Evolutionary conservation across 306 rosid genomes (phyloP).

Genomic region (Chamaecrista fasciculata): DNA sequence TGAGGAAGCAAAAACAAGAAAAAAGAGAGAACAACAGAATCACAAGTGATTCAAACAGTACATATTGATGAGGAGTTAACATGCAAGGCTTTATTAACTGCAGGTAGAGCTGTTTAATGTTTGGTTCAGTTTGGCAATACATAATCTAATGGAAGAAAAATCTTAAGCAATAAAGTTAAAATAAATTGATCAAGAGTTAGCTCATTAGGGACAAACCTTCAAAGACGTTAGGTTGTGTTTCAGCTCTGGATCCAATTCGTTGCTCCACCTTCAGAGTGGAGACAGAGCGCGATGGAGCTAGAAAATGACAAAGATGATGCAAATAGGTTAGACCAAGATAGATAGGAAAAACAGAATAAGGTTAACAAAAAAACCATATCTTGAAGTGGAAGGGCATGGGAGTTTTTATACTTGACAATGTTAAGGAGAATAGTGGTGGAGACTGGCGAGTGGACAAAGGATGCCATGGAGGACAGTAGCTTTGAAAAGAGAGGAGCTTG

Average conservation of each 20-base stretch:
- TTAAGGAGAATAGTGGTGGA: not conserved
- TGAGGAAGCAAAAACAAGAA: not conserved
- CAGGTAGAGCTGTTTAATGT: not conserved
- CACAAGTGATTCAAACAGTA: not conserved
- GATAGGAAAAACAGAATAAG: not conserved
- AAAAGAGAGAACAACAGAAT: too few species aligned
- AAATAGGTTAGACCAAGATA: not conserved
- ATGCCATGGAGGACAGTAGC: not conserved
- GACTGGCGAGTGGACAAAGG: not conserved
- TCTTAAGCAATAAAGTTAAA: not conserved
- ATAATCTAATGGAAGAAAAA: not conserved
- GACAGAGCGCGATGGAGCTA: slow-evolving; percentile 23
- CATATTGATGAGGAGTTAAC: not conserved
- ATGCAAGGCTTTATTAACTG: not conserved
- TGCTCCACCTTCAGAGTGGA: slow-evolving; percentile 9
- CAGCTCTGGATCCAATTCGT: slow-evolving; percentile 6
- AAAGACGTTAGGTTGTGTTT: slow-evolving; percentile 3
- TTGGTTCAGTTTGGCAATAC: not conserved
- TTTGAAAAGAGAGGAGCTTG: slow-evolving; percentile 4
- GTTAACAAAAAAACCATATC: not conserved
- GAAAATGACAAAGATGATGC: slow-evolving; percentile 1
- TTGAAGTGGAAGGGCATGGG: not conserved
- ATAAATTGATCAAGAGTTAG: not conserved
- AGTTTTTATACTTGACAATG: slow-evolving; percentile 21
- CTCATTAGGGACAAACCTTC: slow-evolving; percentile 27